A percentile compares a stretch with the other conserved stretches of the same genome.
phyloP scores from a whole-genome alignment of 345 rosid species.

The Eucalyptus shirleyi region DNA sequence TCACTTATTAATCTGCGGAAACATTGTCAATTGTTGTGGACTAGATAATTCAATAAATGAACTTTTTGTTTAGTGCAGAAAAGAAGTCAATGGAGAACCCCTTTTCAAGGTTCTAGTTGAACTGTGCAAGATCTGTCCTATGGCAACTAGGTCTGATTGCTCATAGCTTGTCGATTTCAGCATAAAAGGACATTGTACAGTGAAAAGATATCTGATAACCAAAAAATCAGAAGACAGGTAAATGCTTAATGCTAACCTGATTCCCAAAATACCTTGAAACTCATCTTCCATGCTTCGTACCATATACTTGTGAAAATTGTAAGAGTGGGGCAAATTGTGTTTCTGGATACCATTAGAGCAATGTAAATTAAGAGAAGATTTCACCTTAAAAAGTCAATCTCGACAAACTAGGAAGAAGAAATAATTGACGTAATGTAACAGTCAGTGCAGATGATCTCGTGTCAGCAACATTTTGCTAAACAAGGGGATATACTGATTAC shows the following conservation, averaged over 20 bases:
- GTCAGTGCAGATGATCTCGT: neutral
- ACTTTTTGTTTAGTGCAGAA: neutral
- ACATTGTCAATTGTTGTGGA: neutral
- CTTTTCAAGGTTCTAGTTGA: neutral
- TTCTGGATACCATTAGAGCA: slow-evolving; percentile 35
- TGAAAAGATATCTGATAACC: neutral
- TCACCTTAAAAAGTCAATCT: neutral
- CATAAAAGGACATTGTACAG: neutral
- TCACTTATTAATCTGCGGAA: neutral
- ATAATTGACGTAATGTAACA: neutral
- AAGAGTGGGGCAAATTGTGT: slow-evolving; percentile 75
- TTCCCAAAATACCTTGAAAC: slow-evolving; percentile 89
- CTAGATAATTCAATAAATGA: neutral
- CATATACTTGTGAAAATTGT: slow-evolving; percentile 85
- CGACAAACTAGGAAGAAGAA: neutral
- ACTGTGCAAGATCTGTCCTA: neutral
- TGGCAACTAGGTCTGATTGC: neutral
- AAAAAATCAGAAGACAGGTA: neutral
- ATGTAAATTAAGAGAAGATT: neutral
- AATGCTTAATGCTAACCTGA: slow-evolving; percentile 33
- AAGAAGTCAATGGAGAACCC: neutral
- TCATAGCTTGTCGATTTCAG: neutral
- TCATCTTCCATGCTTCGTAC: slow-evolving; percentile 99
- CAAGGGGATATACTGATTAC: neutral
- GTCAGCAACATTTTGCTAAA: neutral